These are phyloP conservation scores for Colletotrichum sansevieriae DNA, from an alignment of 2,329 filamentous ascomycete genomes.

Conservation along the genomic window DNA sequence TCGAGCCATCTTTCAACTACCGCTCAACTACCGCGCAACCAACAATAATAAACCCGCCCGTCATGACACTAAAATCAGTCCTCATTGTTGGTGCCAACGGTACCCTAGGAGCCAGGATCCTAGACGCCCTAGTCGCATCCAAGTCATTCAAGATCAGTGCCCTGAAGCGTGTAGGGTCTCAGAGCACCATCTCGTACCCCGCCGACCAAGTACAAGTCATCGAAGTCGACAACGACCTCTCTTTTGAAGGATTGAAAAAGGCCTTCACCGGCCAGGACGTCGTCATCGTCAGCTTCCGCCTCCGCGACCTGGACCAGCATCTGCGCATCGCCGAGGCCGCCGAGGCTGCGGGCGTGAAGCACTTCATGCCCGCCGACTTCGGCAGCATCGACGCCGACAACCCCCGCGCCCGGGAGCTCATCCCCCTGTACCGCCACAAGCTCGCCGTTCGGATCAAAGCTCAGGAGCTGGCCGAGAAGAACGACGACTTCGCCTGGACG, in stretches of 20 bases:
- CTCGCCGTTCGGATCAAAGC: constrained; percentile 49
- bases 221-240: constrained; percentile 50
- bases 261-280: constrained; percentile 53
- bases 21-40: background rate
- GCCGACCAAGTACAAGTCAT: constrained; percentile 41
- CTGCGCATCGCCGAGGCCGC: constrained; percentile 54
- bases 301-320: constrained; percentile 48
- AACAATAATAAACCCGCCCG: background rate
- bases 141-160: constrained; percentile 50
- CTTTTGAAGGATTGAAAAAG: constrained; percentile 47
- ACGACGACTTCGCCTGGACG: constrained; percentile 51
- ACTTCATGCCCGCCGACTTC: constrained; percentile 57
- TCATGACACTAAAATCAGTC: constrained; percentile 52
- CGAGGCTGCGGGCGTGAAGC: constrained; percentile 51
- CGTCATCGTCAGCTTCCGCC: constrained; percentile 52
- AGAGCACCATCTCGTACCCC: constrained; percentile 44
- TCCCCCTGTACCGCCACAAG: constrained; percentile 53
- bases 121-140: constrained; percentile 49
- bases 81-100: constrained; percentile 55
- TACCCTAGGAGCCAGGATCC: constrained; percentile 51
- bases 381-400: constrained; percentile 55
- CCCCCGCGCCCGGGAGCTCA: constrained; percentile 50
- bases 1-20: background rate
- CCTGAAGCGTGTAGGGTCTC: constrained; percentile 51
- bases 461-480: constrained; percentile 45